phyloP scores from a whole-genome alignment of 768 basidiomycete genomes.

The Amanita pallidorosea region DNA sequence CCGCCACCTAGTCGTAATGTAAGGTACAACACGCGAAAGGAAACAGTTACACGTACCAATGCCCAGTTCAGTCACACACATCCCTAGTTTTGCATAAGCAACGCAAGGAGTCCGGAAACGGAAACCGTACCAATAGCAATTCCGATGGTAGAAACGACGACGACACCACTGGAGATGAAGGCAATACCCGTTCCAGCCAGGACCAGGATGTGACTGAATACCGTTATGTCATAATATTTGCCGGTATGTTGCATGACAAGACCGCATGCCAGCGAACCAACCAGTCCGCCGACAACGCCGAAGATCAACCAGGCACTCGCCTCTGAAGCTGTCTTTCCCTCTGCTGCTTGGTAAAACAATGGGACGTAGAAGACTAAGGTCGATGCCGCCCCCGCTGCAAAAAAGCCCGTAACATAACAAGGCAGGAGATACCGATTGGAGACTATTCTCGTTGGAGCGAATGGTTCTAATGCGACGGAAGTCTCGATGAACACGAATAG shows the following conservation, averaged over 20 bases:
- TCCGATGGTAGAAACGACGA: conserved; percentile 23
- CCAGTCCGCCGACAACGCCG: conserved; percentile 31
- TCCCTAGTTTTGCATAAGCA: conserved; percentile 14
- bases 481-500: conserved; percentile 38
- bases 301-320: conserved; percentile 45
- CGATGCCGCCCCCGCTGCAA: conserved; percentile 34
- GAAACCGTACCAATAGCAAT: conserved; percentile 29
- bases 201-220: conserved; percentile 27
- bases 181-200: conserved; percentile 27
- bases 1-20: conserved; percentile 26
- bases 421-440: conserved; percentile 37
- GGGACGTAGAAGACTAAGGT: conserved; percentile 41
- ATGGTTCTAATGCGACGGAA: conserved; percentile 43
- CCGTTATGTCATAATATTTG: conserved; percentile 41
- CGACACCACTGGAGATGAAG: conserved; percentile 27
- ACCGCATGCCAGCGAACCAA: conserved; percentile 41
- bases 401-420: conserved; percentile 50
- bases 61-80: conserved; percentile 17
- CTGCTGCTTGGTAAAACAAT: conserved; percentile 50
- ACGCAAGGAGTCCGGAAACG: neutral
- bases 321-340: conserved; percentile 31
- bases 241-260: conserved; percentile 49
- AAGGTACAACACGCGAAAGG: neutral
- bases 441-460: conserved; percentile 47
- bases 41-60: conserved; percentile 26